Conservation (phyloP, 192 early-diverging fungal species). For the Coemansia sp. region DNA sequence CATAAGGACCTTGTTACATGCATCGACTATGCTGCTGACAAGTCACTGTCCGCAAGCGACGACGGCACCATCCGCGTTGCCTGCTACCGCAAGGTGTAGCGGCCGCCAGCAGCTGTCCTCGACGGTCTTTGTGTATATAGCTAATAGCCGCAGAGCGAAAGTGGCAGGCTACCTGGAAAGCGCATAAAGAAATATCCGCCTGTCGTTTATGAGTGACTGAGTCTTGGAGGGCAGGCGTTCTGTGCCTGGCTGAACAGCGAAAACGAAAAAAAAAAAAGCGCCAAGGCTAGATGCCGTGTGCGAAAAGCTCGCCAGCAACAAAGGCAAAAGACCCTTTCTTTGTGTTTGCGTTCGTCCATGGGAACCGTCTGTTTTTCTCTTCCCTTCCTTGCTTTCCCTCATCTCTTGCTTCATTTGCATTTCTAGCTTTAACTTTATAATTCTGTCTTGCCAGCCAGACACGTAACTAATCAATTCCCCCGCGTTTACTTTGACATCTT, state of each 20-base stretch:
- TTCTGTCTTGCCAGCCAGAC: not conserved
- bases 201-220: no score
- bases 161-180: no score
- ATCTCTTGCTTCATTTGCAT: slow-evolving; percentile 5
- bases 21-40: slow-evolving; percentile 48
- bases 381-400: not conserved
- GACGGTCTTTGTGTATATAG: no score
- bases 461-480: not conserved
- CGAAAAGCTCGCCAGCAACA: no score
- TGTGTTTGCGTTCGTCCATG: not conserved
- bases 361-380: not conserved
- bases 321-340: no score
- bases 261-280: no score
- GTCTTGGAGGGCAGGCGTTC: no score
- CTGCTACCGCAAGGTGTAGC: slow-evolving; percentile 47
- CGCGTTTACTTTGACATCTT: not conserved
- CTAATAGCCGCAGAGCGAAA: no score
- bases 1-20: slow-evolving; percentile 52
- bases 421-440: slow-evolving; percentile 1
- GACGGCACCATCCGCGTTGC: slow-evolving; percentile 55
- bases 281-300: no score
- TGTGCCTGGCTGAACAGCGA: no score
- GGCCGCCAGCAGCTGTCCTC: no score
- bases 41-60: slow-evolving; percentile 48
- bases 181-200: no score